Base-by-base conservation (phyloP, 192 early-diverging fungal genomes). In the Coemansia pectinata region DNA sequence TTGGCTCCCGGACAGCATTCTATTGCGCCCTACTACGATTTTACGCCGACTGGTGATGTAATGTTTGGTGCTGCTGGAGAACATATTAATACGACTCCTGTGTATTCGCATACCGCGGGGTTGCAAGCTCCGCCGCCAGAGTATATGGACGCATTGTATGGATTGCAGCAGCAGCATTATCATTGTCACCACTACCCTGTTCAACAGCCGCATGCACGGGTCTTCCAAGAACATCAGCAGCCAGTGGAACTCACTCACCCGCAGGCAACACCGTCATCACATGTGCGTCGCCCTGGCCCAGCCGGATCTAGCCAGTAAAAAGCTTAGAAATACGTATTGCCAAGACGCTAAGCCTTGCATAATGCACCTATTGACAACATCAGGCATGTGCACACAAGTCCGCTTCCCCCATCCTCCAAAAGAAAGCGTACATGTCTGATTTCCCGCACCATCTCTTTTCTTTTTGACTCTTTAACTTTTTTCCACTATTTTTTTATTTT, bases 121-220 rank as follows among this genome's bases (percentile, higher is more conserved):
- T 12, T 58, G 31, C n/a, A n/a, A 9, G 19, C 6, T 5, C 55
- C 55, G 15, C 29, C 55, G 15, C 6, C 55, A n/a, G 31, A 58
- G 55, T 58, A 58, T 34, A 58, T 58, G 55, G 55, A 31, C 55
- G 55, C 55, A 0, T 17, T 58, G 31, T 58, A 58, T 2, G 55
- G 55, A 1, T 29, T 58, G 9, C 52, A 58, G 53, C 38, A 67
- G 53, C 52, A 71, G 45, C 63, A 64, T n/a, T 14, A 65, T 17
- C 34, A 36, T 36, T 36, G 34, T 36, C 34, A 36, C 34, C 34
- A 36, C 34, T 36, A 36, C 5, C 1, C 34, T 36, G 34, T 1
- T 36, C 55, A 45, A 4, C 61, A 40, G 39, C 38, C 10, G 38
- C 63, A 47, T 48, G 29, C 6, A 0, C 63, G 42, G 0, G 63